A percentile compares a stretch with the other conserved stretches of the same genome.
These are phyloP conservation scores for Stephania japonica DNA, from an alignment of 164 flowering plant species.

Conservation along the genomic window DNA sequence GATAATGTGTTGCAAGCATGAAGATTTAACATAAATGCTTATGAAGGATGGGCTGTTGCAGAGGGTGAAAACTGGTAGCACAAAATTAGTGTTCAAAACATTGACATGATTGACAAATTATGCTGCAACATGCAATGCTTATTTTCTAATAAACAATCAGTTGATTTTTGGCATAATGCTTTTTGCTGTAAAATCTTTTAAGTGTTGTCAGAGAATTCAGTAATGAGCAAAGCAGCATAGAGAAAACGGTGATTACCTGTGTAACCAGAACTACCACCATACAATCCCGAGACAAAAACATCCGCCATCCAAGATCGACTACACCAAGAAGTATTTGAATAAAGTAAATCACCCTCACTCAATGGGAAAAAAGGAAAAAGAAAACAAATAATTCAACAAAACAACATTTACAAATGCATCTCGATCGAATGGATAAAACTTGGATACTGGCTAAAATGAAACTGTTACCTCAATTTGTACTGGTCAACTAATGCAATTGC, in stretches of 20 bases:
- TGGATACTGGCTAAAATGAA: not conserved
- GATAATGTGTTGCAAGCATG: too few relatives aligned
- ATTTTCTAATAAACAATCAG: not conserved
- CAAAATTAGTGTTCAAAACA: not conserved
- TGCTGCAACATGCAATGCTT: not conserved
- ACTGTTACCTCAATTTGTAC: constrained; percentile 53
- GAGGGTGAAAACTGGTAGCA: not conserved
- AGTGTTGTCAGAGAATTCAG: not conserved
- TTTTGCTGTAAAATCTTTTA: not conserved
- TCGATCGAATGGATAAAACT: not conserved
- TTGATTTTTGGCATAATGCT: not conserved
- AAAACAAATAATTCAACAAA: not conserved
- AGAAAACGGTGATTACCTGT: constrained; percentile 45
- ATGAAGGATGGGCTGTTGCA: not conserved
- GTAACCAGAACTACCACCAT: constrained; percentile 40
- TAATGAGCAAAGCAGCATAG: not conserved
- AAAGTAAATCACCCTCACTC: not conserved
- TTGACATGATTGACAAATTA: not conserved
- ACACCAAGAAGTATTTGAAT: constrained; percentile 14
- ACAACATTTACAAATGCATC: not conserved
- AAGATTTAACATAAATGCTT: too few relatives aligned
- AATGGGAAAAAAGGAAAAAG: not conserved
- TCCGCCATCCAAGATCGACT: constrained; percentile 56
- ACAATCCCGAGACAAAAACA: constrained; percentile 42
- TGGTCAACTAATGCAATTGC: constrained; percentile 95